Base-by-base conservation (phyloP, 306 rosid species). In the Ceratonia siliqua region DNA sequence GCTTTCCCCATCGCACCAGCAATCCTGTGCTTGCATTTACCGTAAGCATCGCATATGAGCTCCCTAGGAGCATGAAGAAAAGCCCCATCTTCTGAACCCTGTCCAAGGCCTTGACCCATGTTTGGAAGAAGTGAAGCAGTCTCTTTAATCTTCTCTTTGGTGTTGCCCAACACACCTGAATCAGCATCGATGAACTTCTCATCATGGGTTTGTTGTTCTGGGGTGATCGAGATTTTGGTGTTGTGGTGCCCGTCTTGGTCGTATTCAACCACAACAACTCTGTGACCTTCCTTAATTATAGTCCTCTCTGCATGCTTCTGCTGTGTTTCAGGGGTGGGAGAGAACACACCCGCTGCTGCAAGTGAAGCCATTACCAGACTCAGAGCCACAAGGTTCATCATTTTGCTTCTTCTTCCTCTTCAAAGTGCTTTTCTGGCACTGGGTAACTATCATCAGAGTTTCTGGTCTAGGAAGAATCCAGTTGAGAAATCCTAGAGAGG, bases 211-310 rank as follows among this genome's bases (percentile, higher is more conserved):
- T 85, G 48, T 42, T 42, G 77, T 1, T 82, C 87, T 0, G 94
- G 82, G 27, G 88, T 81, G 78, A 89, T 81, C 3, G 97, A 91
- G 72, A 94, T 76, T 48, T 85, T 91, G 59, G 96, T 94, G 78
- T 78, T 85, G 1, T 84, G 92, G 1, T 76, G 57, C 11, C 84
- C 92, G 15, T 67, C 82, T 70, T 82, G 73, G 25, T 90, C 90
- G 42, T 85, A 88, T 78, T 94, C 95, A 7, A 90, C 93, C 0
- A 94, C 95, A 1, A 91, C 88, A 1, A 87, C 86, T 46, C 88
- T 71, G 48, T 88, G 90, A 3, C 94, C 96, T 59, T 86, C 85
- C 74, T 82, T 88, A 1, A 91, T 79, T 2, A 90, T 89, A n/a
- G 90, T 82, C 39, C 57, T 76, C 25, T 53, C 78, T 18, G 21